Base-by-base conservation (phyloP, 257 asterid genomes). In the Handroanthus guayacan region DNA sequence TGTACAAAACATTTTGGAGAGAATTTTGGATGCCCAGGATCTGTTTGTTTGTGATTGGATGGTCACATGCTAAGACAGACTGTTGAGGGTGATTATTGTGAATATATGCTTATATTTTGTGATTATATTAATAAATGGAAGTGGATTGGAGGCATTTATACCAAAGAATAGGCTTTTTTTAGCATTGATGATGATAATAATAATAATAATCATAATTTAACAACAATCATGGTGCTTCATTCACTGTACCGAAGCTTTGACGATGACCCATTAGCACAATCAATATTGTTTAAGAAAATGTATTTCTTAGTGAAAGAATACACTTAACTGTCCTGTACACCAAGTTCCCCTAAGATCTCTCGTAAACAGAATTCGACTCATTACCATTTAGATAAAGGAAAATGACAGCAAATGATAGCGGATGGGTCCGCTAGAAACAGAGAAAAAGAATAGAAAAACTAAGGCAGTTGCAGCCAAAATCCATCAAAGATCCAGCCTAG, bases 131-230 rank as follows among this genome's bases (percentile, higher is more conserved):
- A 66, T 67, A 37, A 81, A 66, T 67, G 62, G 20, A 57, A 71
- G 52, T 52, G 62, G 80, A 76, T 62, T 66, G 63, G 62, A 67
- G 64, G 82, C 78, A 79, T 72, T 69, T 69, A 64, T 73, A 77
- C 84, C 31, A 69, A 68, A 73, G 45, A 76, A 73, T 36, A 4
- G 18, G 25, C 79, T 66, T 47, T 63, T 63, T 76, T 3, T 80
- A 34, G 14, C 76, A 25, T 1, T 25, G 31, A 25, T 25, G 31
- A 25, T 25, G 31, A 25, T 25, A 1, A 25, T 25, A 1, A 25
- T 25, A 1, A 25, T 25, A 25, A 25, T 25, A 25, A 25, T 25
- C 0, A 25, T 25, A 25, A 25, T 25, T 14, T 14, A 3, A 54
- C 16, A 3, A 10, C 16, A 5, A 78, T 78, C 71, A 82, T 82